These are phyloP conservation scores for Benincasa hispida DNA, from an alignment of 306 rosid genomes.

Conservation along the genomic window DNA sequence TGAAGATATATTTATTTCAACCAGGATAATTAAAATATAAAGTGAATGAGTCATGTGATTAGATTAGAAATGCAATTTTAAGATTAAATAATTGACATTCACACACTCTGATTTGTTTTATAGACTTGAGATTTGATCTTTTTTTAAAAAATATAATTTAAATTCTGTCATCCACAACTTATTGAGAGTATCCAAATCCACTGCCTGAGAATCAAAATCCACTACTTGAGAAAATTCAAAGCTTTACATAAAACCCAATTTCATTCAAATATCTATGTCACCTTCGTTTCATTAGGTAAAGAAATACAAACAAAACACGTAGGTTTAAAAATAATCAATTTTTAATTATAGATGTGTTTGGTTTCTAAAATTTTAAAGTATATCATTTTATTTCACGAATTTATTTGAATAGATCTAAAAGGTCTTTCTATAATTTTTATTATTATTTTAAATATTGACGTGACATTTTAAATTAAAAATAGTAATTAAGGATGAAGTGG, in stretches of 20 bases:
- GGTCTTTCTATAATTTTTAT: too few relatives aligned
- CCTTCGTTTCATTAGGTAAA: not conserved
- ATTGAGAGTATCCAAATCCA: not conserved
- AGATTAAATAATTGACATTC: not conserved
- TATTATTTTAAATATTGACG: too few relatives aligned
- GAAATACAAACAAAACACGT: too few relatives aligned
- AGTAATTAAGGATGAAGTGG: too few relatives aligned
- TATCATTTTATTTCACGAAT: too few relatives aligned
- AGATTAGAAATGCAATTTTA: not conserved
- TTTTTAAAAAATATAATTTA: not conserved
- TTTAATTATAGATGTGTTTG: too few relatives aligned
- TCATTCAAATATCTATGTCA: not conserved
- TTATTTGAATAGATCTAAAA: too few relatives aligned
- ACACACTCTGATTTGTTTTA: not conserved
- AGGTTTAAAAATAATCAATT: too few relatives aligned
- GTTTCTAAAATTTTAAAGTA: too few relatives aligned
- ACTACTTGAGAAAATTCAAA: not conserved
- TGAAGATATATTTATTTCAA: not conserved
- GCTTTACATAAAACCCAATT: not conserved
- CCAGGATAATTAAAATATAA: not conserved
- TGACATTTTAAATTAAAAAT: too few relatives aligned
- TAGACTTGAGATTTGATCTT: not conserved
- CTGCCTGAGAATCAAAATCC: slow-evolving; percentile 6
- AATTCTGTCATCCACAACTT: not conserved
- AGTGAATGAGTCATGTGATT: not conserved